Evolutionary conservation across 2,329 filamentous ascomycete species (phyloP).

Genomic region (Aspergillus sergii): DNA sequence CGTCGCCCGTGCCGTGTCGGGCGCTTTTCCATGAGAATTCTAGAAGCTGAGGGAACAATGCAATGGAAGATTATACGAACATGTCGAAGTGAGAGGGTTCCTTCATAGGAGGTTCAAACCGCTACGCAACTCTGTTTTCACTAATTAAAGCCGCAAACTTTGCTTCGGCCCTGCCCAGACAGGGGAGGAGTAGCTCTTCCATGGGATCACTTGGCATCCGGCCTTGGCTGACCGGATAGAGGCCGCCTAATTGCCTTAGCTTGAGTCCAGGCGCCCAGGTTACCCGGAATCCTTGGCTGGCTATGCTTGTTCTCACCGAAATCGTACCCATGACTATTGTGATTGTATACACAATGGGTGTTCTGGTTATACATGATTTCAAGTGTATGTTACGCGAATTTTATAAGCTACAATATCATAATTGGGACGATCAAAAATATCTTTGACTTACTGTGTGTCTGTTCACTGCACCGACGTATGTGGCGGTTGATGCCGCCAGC

Average conservation of each 20-base stretch:
- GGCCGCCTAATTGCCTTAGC: neutral
- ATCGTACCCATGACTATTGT: neutral
- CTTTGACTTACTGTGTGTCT: too few relatives aligned
- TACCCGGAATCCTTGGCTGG: neutral
- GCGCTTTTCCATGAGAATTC: neutral
- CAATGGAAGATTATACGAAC: neutral
- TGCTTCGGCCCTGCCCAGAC: neutral
- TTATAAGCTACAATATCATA: neutral
- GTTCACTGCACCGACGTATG: neutral
- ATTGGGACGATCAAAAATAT: too few relatives aligned
- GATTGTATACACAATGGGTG: neutral
- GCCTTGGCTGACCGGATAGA: neutral
- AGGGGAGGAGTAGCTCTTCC: neutral
- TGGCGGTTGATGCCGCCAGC: neutral
- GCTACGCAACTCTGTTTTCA: neutral
- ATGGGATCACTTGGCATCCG: neutral
- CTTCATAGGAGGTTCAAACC: neutral
- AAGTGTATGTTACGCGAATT: neutral
- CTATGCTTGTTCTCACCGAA: constrained; percentile 1
- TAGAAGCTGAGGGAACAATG: neutral
- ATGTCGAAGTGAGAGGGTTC: neutral
- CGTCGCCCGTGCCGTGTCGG: neutral
- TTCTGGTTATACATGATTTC: neutral
- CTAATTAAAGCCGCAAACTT: neutral
- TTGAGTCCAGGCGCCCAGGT: neutral